Percentiles rank a stretch among this genome's conserved stretches.
phyloP scores from a whole-genome alignment of 2,329 filamentous ascomycete species.

The Colletotrichum eleusines region DNA sequence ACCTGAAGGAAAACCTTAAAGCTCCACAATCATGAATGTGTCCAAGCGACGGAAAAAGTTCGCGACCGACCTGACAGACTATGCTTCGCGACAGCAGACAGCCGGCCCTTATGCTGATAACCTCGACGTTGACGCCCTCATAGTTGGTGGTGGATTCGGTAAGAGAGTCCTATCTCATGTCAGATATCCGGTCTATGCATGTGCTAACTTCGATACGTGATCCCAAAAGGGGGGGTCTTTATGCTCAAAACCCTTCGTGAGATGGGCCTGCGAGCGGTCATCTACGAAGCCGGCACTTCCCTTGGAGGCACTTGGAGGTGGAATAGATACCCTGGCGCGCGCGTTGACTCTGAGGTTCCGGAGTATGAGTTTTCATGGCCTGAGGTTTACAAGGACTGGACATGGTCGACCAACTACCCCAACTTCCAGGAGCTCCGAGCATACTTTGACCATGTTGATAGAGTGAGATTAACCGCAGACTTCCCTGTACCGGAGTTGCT shows the following conservation, averaged over 20 bases:
- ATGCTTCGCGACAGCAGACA: conserved; percentile 47
- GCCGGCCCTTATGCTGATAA: conserved; percentile 57
- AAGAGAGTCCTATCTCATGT: background rate
- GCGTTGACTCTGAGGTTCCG: conserved; percentile 66
- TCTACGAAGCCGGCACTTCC: conserved; percentile 66
- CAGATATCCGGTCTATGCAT: background rate
- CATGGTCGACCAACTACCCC: conserved; percentile 66
- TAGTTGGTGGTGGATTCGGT: conserved; percentile 59
- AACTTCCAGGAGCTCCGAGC: conserved; percentile 62
- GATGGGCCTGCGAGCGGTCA: conserved; percentile 59
- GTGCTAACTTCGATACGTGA: background rate
- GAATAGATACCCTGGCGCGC: conserved; percentile 68
- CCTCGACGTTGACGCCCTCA: conserved; percentile 58
- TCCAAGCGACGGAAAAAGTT: conserved; percentile 50
- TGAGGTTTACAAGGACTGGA: conserved; percentile 67
- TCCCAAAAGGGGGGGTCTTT: conserved; percentile 56
- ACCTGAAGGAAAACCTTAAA: background rate
- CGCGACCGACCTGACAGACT: conserved; percentile 56
- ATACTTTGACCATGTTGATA: conserved; percentile 72
- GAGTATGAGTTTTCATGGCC: conserved; percentile 67
- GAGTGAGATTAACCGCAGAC: conserved; percentile 42
- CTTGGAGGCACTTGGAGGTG: conserved; percentile 67
- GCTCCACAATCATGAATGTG: conserved; percentile 42
- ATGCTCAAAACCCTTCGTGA: conserved; percentile 65
- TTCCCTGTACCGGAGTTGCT: background rate